Base-by-base conservation (phyloP, 2,329 filamentous ascomycete species). In the Akanthomyces dipterigenus region DNA sequence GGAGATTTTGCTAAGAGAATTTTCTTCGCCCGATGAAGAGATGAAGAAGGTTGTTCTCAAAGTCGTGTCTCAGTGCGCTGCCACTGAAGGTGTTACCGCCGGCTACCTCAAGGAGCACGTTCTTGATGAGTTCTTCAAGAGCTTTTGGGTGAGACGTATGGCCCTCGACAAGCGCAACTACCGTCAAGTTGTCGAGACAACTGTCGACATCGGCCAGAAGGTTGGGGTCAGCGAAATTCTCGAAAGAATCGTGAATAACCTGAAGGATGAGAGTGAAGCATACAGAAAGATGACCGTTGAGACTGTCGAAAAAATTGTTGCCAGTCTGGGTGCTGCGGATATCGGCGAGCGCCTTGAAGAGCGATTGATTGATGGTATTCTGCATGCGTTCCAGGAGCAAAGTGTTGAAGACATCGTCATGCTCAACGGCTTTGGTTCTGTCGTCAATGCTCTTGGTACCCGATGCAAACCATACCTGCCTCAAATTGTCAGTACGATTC, bases 41-140 rank as follows among this genome's bases (percentile, higher is more conserved):
- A 99, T 99, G 95, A 99, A 98, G 78, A 99, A 99, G 79, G 95
- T 99, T 1, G 95, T 99, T 8, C 79, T 99, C 62, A 98, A 98
- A 76, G 95, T 99, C 31, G 87, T 99, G 18, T 97, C 93, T 20
- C 95, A 99, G 71, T 98, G 95, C 71, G 91, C 95, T 8, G 89
- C 89, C 67, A 98, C 93, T 2, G 90, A 96, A 70, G 95, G 95
- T 77, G 95, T 99, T 31, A 98, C 95, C 38, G 90, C 93, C 40
- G 89, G 88, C 43, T 99, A 98, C 70, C 82, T 99, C 45, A 98
- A 97, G 75, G 93, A 98, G 71, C 89, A 96, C 64, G 93, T 99
- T 8, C 81, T 99, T 43, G 88, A 91, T 66, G 95, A 98, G 64
- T 99, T 99, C 72, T 99, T 99, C 81, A 97, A 97, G 79, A 93